Base-by-base conservation (phyloP, 2,329 filamentous ascomycete species). In the Tolypocladium album region DNA sequence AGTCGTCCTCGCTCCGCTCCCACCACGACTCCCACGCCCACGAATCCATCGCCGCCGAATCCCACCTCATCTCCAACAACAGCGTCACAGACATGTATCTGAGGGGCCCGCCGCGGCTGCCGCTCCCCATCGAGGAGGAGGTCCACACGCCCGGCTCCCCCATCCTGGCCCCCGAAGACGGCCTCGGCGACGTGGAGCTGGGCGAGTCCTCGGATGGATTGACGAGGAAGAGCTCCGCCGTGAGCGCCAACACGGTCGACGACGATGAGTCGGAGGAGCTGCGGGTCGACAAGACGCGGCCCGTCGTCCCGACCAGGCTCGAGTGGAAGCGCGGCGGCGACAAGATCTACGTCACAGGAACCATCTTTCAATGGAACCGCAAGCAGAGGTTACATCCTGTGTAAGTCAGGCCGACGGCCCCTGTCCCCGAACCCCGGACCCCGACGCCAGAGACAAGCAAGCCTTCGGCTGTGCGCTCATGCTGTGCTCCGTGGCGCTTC, bases 351-450 rank as follows among this genome's bases (percentile, higher is more conserved):
- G 92, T 99, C 55, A 99, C 94, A 0, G 93, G 93, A 65, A 97
- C 94, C 24, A 97, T 97, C 71, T 95, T 96, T 67, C 90, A 93
- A 72, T 99, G 94, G 94, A 92, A 95, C 75, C 88, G 89, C 72
- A 97, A 97, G 76, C 95, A 92, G 72, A 85, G 89, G 67, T 79
- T 99, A 70, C 86, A 92, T 74, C 87, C 84, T 73, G 88, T 90
- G 92, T 96, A 83, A 84, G 88, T 85, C n/a, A 12, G 22, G 43
- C 31, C n/a, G 27, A 20, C 22, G 47, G 20, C 45, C 53, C 38
- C 31, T 31, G 36, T 7, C 38, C 38, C 40, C n/a, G 3, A 22
- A n/a, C 43, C 45, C 50, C 53, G 12, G 38, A 45, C 31, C 24
- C 43, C n/a, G 40, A 27, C 39, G 11, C n/a, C 55, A 31, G 45